These are phyloP conservation scores for Straminergon stramineum DNA, from an alignment of 225 moss, liverwort and hornwort genomes.

Conservation along the genomic window DNA sequence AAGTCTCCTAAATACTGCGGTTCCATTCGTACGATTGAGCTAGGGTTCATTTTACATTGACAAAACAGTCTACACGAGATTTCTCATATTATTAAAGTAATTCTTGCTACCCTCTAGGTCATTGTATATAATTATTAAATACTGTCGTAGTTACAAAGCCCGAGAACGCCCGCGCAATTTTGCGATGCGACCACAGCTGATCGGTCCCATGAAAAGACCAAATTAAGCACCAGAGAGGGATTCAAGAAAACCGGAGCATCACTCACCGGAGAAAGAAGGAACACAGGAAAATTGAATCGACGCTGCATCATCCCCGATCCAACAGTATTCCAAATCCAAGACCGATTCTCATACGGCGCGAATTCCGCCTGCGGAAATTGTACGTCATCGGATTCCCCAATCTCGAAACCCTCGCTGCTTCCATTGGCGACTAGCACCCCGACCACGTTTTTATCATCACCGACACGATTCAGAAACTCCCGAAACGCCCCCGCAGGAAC, in stretches of 20 bases:
- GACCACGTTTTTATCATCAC: conserved; percentile 41
- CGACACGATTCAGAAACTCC: conserved; percentile 29
- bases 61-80: background rate
- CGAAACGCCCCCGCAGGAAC: conserved; percentile 17
- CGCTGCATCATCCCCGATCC: conserved; percentile 43
- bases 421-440: conserved; percentile 73
- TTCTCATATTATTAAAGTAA: background rate
- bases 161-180: background rate
- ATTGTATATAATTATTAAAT: background rate
- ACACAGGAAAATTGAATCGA: conserved; percentile 41
- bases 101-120: background rate
- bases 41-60: background rate
- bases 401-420: background rate
- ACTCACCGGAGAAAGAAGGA: conserved; percentile 34
- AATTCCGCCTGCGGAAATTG: conserved; percentile 73
- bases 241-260: background rate
- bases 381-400: conserved; percentile 60
- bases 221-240: background rate
- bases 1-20: background rate
- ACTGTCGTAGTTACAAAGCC: background rate
- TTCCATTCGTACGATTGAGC: background rate
- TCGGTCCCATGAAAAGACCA: background rate
- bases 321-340: conserved; percentile 64
- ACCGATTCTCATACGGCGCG: conserved; percentile 52
- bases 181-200: background rate